Percentiles rank a stretch among this genome's conserved stretches.
Conservation (phyloP, 805 yeast genomes). For the Candida alai region DNA sequence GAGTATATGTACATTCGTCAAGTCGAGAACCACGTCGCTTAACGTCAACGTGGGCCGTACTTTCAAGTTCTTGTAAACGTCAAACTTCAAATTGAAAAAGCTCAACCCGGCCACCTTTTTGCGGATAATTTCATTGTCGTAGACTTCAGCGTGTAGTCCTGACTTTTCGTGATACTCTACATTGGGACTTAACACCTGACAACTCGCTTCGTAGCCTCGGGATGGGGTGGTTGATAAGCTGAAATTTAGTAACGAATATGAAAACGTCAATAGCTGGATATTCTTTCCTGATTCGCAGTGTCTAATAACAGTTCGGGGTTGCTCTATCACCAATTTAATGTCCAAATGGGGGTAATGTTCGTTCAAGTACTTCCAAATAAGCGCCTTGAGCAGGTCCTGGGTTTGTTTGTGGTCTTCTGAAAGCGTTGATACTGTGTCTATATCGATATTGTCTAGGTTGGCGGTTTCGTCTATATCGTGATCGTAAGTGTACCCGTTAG, state of each 20-base stretch:
- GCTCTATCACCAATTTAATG: slow-evolving; percentile 27
- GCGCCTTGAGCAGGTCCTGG: slow-evolving; percentile 4
- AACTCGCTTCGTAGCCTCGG: slow-evolving; percentile 31
- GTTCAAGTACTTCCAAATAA: slow-evolving; percentile 16
- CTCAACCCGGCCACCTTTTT: slow-evolving; percentile 16
- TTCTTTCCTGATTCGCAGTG: slow-evolving; percentile 10
- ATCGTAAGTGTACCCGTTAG: not conserved
- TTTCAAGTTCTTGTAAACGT: slow-evolving; percentile 26
- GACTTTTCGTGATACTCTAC: slow-evolving; percentile 27
- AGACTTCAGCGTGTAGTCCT: not conserved
- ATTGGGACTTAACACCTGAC: slow-evolving; percentile 32
- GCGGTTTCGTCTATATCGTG: not conserved
- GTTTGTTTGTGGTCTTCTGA: not conserved
- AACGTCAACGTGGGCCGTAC: slow-evolving; percentile 19
- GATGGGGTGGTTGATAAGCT: slow-evolving; percentile 27
- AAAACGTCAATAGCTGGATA: slow-evolving; percentile 24
- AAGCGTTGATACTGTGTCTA: slow-evolving; percentile 1
- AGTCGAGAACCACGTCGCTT: slow-evolving; percentile 19
- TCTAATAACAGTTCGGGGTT: slow-evolving; percentile 25
- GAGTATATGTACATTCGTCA: slow-evolving; percentile 27
- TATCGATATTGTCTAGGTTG: not conserved
- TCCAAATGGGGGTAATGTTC: slow-evolving; percentile 32
- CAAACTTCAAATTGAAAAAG: slow-evolving; percentile 12
- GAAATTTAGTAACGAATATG: slow-evolving; percentile 33
- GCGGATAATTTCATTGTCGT: slow-evolving; percentile 21